Conservation (phyloP, 352 stramenopile species). For the Phytophthora crassamura region DNA sequence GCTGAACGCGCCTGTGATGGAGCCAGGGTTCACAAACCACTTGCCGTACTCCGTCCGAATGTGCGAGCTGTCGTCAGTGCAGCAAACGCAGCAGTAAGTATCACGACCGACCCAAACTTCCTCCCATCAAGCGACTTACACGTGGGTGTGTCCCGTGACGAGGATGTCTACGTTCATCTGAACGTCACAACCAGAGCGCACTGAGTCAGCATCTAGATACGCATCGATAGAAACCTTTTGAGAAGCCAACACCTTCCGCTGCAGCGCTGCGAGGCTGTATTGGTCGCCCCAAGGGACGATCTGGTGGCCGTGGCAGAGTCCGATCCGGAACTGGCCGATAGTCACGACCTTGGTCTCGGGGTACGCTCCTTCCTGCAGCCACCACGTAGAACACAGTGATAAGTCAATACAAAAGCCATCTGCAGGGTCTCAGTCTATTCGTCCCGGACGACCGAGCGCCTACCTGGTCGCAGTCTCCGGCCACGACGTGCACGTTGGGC, state of each 20-base stretch:
- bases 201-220: neutral
- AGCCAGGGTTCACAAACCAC: conserved; percentile 98
- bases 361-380: conserved; percentile 73
- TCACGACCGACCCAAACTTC: neutral
- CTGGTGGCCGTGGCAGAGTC: conserved; percentile 98
- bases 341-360: conserved; percentile 96
- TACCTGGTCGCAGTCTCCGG: conserved; percentile 95
- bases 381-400: neutral
- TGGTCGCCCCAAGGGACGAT: conserved; percentile 92
- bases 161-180: conserved; percentile 98
- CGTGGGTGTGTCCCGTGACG: conserved; percentile 95
- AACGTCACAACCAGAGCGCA: neutral
- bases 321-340: conserved; percentile 97
- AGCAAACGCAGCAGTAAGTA: neutral
- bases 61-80: conserved; percentile 59
- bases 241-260: conserved; percentile 73
- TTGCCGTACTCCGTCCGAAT: conserved; percentile 94
- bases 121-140: conserved; percentile 53
- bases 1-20: conserved; percentile 97
- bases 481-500: conserved; percentile 96
- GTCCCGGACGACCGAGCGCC: neutral
- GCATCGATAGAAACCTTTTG: neutral
- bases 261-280: conserved; percentile 84
- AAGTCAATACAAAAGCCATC: neutral
- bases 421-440: neutral